Evolutionary conservation across 768 basidiomycete species (phyloP), one percentile per base, ranked within the genome.

Genomic region (Tylopilus vinaceipallidus): DNA sequence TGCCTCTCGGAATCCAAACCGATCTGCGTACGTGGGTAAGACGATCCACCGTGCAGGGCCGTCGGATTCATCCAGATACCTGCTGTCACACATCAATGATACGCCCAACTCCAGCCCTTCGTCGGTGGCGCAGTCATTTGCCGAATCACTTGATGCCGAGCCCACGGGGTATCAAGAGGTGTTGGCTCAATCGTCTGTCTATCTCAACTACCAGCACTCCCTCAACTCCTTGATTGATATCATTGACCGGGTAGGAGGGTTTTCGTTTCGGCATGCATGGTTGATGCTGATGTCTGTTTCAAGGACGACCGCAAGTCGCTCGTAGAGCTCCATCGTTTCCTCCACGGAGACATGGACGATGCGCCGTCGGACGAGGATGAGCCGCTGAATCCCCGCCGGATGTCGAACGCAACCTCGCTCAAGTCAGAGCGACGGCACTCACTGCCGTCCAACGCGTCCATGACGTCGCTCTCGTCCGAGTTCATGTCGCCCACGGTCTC

Each of bases 181-280:
- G 4, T 42, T 70, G 41, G 59, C 57, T 14, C 62, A 67, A 47
- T 82, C 83, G 2, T 58, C 73, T 20, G 76, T 85, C 41, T 92
- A 91, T 67, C 72, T 79, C 55, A 86, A 91, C 53, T 91, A 89
- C 59, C 83, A 88, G 49, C 81, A 87, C 53, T 92, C 90, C 23
- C 68, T 92, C 55, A 84, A 85, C 53, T 91, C 90, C n/a, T 71
- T 92, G 49, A 73, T 79, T 49, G 87, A 89, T 60, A 90, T 92
- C 52, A 73, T 92, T 30, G 87, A 91, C 62, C 73, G 85, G 58
- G 89, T 91, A 65, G 47, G 84, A 74, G 22, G 45, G n/a, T 37
- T 40, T 20, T 36, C 17, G 4, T 7, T 6, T 6, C 2, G 32
- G 14, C 49, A 20, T 45, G 38, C 22, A 23, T 26, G 10, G 54